phyloP scores from a whole-genome alignment of 2,329 filamentous ascomycete genomes.

The Sporothrix globosa region DNA sequence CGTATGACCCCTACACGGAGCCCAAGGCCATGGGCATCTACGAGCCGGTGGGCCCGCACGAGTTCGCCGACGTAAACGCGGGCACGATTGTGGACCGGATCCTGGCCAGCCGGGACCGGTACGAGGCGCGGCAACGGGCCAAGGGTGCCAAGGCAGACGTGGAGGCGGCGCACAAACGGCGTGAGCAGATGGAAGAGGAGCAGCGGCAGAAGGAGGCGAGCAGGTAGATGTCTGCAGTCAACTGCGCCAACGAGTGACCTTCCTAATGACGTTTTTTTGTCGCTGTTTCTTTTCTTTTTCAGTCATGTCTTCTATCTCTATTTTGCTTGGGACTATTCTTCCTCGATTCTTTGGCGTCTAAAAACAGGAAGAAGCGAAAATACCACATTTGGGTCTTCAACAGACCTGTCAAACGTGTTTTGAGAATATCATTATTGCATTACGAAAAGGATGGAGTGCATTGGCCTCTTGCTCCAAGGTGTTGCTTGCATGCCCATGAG shows the following conservation, averaged over 20 bases:
- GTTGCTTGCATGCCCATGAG: neutral
- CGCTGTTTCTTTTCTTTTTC: neutral
- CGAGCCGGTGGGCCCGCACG: constrained; percentile 73
- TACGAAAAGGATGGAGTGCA: neutral
- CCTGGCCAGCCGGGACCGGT: constrained; percentile 80
- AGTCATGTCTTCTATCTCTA: neutral
- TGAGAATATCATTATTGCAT: constrained; percentile 1
- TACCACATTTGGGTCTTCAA: constrained; percentile 28
- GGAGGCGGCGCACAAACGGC: constrained; percentile 67
- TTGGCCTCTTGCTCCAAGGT: neutral
- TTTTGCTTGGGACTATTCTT: constrained; percentile 4
- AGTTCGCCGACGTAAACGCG: constrained; percentile 86
- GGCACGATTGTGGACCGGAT: constrained; percentile 91
- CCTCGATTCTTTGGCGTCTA: constrained; percentile 9
- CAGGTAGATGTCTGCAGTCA: constrained; percentile 4
- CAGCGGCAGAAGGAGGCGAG: constrained; percentile 54
- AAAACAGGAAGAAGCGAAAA: constrained; percentile 15
- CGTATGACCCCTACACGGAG: constrained; percentile 78
- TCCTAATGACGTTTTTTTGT: neutral
- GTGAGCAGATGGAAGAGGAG: constrained; percentile 65
- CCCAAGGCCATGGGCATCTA: constrained; percentile 85
- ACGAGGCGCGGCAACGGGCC: constrained; percentile 86
- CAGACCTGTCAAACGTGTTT: neutral
- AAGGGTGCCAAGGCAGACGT: constrained; percentile 85
- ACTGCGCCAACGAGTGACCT: no score